Percentiles rank a stretch among this genome's conserved stretches.
phyloP scores from a whole-genome alignment of 306 rosid species.

The Morella rubra region DNA sequence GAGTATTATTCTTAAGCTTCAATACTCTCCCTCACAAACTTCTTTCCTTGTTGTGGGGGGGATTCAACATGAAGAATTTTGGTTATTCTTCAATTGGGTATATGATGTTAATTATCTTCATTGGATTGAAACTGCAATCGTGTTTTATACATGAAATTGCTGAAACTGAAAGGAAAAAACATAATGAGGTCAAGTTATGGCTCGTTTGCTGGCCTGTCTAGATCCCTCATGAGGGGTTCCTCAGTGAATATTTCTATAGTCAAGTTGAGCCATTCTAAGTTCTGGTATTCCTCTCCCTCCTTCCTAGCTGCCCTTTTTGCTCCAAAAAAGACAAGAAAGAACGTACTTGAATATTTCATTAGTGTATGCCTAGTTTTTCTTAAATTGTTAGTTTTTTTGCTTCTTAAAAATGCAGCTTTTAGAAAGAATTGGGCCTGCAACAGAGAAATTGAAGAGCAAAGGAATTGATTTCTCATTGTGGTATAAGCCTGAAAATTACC shows the following conservation, averaged over 20 bases:
- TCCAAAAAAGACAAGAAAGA: too few relatives aligned
- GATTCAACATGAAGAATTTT: background rate
- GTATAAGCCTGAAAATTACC: constrained; percentile 84
- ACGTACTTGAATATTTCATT: background rate
- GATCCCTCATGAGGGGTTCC: too few relatives aligned
- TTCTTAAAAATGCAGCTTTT: constrained; percentile 57
- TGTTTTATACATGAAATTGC: background rate
- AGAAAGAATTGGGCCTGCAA: constrained; percentile 81
- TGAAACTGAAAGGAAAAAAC: background rate
- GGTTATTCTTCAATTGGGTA: background rate
- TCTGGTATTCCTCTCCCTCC: too few relatives aligned
- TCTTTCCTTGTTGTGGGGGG: background rate
- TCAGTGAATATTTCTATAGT: too few relatives aligned
- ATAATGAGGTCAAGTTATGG: too few relatives aligned
- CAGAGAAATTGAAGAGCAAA: constrained; percentile 66
- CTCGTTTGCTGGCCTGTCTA: too few relatives aligned
- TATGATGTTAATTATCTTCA: background rate
- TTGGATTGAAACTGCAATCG: background rate
- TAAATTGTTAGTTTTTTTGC: background rate
- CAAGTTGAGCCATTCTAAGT: too few relatives aligned
- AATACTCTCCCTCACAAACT: background rate
- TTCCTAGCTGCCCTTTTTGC: too few relatives aligned
- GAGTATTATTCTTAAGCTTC: background rate
- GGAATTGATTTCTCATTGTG: constrained; percentile 79
- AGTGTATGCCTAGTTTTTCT: background rate